Evolutionary conservation across 768 basidiomycete genomes (phyloP).

Genomic region (Pilatotrama ljubarskyi): DNA sequence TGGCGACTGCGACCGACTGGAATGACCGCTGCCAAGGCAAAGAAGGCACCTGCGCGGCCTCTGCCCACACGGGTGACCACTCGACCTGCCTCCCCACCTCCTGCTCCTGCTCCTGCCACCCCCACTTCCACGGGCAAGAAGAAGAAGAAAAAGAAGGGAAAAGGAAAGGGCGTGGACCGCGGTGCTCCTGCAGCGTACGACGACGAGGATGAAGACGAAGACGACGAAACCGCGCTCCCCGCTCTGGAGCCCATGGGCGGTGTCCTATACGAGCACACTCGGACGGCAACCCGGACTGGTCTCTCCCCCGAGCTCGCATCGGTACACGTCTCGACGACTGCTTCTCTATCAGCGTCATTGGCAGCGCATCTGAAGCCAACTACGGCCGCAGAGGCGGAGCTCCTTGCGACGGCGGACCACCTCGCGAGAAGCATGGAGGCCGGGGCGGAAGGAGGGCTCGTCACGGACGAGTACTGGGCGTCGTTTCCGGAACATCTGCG

Average conservation of each 20-base stretch:
- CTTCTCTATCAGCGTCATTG: conserved; percentile 41
- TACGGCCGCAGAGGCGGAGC: conserved; percentile 53
- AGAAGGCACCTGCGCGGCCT: conserved; percentile 18
- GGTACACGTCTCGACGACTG: conserved; percentile 47
- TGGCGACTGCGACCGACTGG: conserved; percentile 7
- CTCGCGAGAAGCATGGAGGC: conserved; percentile 56
- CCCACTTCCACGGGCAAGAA: conserved; percentile 35
- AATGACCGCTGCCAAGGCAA: conserved; percentile 27
- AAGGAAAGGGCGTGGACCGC: conserved; percentile 34
- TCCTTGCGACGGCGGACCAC: conserved; percentile 61
- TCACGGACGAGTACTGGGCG: conserved; percentile 70
- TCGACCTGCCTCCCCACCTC: conserved; percentile 18
- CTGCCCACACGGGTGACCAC: conserved; percentile 13
- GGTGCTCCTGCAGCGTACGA: conserved; percentile 9
- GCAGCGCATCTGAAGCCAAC: conserved; percentile 34
- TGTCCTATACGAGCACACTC: conserved; percentile 13
- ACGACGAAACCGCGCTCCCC: conserved; percentile 29
- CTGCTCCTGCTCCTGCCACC: conserved; percentile 11
- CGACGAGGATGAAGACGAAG: conserved; percentile 30
- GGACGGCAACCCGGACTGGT: conserved; percentile 31
- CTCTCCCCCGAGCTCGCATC: conserved; percentile 51
- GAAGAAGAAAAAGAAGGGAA: conserved; percentile 49
- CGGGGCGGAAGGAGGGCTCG: conserved; percentile 36
- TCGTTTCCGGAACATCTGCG: conserved; percentile 67
- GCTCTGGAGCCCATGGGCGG: conserved; percentile 25